Base-by-base conservation (phyloP, 768 basidiomycete species). In the Cubamyces lactineus region DNA sequence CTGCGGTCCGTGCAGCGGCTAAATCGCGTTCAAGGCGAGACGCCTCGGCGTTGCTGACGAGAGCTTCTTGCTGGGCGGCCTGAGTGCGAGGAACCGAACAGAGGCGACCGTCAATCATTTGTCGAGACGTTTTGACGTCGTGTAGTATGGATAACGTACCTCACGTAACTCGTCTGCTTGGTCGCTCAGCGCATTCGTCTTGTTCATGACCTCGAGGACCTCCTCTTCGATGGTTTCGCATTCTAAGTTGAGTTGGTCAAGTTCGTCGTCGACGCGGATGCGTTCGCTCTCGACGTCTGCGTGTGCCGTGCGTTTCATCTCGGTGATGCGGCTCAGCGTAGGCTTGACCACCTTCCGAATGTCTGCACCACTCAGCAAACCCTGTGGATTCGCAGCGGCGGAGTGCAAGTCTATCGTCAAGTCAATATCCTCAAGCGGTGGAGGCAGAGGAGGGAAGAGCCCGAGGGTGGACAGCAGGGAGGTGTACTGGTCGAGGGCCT, bases 221-320 rank as follows among this genome's bases (percentile, higher is more conserved):
- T 94, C 91, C 68, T 92, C 87, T 59, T 91, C 90, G 62, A 89
- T 75, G 57, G 90, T 89, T 73, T 96, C 93, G 69, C 90, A 91
- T 63, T 91, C 87, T 56, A 86, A 76, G 0, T 81, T 84, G 54
- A 92, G 75, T 66, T 89, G 83, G 70, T 96, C 94, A 11, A 93
- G 82, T 62, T 92, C 89, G 66, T 96, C 85, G 63, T 95, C 92
- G 26, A 93, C 82, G 67, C 84, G 85, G 65, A 95, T 89, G 46
- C 85, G 82, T 63, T 92, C 89, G 63, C 85, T 91, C 75, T 93
- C 90, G 54, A 93, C 75, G 23, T 81, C 73, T 9, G 88, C 87
- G 26, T 86, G 82, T 65, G 91, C 86, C 38, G 81, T 80, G 57
- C 92, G 79, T 70, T 88, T 89, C 48, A 81, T 77, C 73, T 94